These are phyloP conservation scores for Myriosclerotinia scirpicola DNA, from an alignment of 2,329 filamentous ascomycete species.

Conservation along the genomic window DNA sequence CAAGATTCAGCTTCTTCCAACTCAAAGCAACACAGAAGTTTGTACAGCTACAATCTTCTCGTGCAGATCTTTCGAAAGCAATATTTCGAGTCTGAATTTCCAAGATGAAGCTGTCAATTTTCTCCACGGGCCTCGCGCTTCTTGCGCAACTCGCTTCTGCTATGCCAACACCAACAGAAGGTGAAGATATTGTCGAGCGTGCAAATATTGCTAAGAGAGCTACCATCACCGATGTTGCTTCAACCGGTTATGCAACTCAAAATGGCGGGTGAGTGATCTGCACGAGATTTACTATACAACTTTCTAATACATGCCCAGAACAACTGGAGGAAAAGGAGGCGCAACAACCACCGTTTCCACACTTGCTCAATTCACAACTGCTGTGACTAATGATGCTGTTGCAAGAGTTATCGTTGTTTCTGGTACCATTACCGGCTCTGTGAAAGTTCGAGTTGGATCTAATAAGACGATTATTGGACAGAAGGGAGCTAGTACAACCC, in stretches of 20 bases:
- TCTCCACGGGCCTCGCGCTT: constrained; percentile 48
- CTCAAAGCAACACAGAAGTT: background rate
- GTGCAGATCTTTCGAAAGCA: background rate
- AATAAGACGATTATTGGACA: constrained; percentile 47
- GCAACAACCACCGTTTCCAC: constrained; percentile 48
- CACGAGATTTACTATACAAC: too few species aligned
- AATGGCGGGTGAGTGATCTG: constrained; percentile 41
- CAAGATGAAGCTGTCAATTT: constrained; percentile 50
- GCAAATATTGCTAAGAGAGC: constrained; percentile 46
- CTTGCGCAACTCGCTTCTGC: constrained; percentile 44
- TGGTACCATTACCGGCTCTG: constrained; percentile 39
- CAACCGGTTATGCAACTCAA: constrained; percentile 48
- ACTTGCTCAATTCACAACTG: constrained; percentile 38
- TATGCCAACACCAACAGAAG: constrained; percentile 51
- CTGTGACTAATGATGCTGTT: constrained; percentile 42
- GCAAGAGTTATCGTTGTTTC: constrained; percentile 48
- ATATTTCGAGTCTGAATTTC: background rate
- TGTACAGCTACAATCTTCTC: background rate
- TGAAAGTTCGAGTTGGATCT: constrained; percentile 32
- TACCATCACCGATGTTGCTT: constrained; percentile 37
- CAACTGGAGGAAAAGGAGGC: constrained; percentile 49
- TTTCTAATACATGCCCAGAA: constrained; percentile 35
- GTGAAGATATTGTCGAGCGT: constrained; percentile 33
- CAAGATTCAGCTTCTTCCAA: background rate
- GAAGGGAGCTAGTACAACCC: constrained; percentile 41